These are phyloP conservation scores for Pseudoperonospora humuli DNA, from an alignment of 352 stramenopile genomes.

Conservation along the genomic window DNA sequence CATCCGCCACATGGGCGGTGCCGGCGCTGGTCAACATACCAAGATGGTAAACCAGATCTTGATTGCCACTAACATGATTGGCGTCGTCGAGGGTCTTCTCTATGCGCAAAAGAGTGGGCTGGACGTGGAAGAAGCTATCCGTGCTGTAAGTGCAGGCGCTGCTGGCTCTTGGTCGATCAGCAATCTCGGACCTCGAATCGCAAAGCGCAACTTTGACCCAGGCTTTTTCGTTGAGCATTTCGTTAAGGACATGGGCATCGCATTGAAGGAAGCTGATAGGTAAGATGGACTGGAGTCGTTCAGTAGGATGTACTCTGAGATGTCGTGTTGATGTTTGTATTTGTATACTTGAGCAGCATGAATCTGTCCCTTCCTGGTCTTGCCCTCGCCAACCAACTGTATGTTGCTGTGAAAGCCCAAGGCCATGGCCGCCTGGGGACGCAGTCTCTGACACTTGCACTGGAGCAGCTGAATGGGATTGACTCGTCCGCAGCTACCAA, in stretches of 20 bases:
- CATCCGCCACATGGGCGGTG: slow-evolving; percentile 81
- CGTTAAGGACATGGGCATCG: slow-evolving; percentile 89
- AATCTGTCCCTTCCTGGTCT: slow-evolving; percentile 80
- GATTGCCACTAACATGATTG: slow-evolving; percentile 87
- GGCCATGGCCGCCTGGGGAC: slow-evolving; percentile 74
- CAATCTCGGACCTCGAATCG: slow-evolving; percentile 85
- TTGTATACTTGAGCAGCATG: slow-evolving; percentile 43
- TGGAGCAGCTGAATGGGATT: slow-evolving; percentile 79
- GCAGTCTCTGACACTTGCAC: slow-evolving; percentile 81
- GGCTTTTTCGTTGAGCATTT: slow-evolving; percentile 89
- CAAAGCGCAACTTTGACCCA: slow-evolving; percentile 83
- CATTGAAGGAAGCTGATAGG: slow-evolving; percentile 74
- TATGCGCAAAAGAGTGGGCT: slow-evolving; percentile 82
- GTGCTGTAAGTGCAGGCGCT: slow-evolving; percentile 75
- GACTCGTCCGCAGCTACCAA: slow-evolving; percentile 6
- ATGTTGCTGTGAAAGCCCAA: slow-evolving; percentile 81
- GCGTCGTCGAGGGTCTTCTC: slow-evolving; percentile 81
- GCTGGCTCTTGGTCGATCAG: slow-evolving; percentile 88
- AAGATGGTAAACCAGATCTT: slow-evolving; percentile 91
- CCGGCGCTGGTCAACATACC: slow-evolving; percentile 80
- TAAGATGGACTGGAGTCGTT: slow-evolving; percentile 5
- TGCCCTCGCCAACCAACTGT: slow-evolving; percentile 83
- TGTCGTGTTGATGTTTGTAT: neutral
- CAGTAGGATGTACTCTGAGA: too few species aligned
- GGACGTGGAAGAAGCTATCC: slow-evolving; percentile 82